A percentile compares a stretch with the other conserved stretches of the same genome.
These are phyloP conservation scores for Entrophospora sp. DNA, from an alignment of 192 early-diverging fungal genomes.

Conservation along the genomic window DNA sequence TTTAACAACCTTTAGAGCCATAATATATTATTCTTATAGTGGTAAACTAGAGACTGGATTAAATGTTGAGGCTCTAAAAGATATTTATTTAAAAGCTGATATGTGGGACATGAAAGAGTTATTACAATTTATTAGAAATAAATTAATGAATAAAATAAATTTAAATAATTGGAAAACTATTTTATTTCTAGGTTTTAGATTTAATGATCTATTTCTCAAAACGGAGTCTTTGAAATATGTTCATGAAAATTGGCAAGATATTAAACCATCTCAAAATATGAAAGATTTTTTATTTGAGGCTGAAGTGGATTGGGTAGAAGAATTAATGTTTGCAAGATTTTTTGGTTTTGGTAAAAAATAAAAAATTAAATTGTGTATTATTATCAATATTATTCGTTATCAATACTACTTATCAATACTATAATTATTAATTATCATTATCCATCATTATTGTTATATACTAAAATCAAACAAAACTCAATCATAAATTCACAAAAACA, in stretches of 20 bases:
- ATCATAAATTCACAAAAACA: no score
- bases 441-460: no score
- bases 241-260: background rate
- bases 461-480: no score
- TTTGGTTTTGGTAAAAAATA: no score
- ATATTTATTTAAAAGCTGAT: conserved; percentile 5
- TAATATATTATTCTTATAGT: conserved; percentile 4
- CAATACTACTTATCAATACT: no score
- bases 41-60: background rate
- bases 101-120: conserved; percentile 6
- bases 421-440: no score
- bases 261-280: background rate
- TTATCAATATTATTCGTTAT: no score
- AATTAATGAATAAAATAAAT: background rate
- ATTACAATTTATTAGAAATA: background rate
- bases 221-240: background rate
- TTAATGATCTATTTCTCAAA: background rate
- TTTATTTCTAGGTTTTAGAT: background rate
- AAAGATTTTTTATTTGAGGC: no score
- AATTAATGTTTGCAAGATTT: no score
- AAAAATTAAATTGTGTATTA: no score
- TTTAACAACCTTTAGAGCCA: background rate
- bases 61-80: background rate
- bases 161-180: conserved; percentile 3
- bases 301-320: no score